These are phyloP conservation scores for Viola pubescens DNA, from an alignment of 441 rosid genomes.

Conservation along the genomic window DNA sequence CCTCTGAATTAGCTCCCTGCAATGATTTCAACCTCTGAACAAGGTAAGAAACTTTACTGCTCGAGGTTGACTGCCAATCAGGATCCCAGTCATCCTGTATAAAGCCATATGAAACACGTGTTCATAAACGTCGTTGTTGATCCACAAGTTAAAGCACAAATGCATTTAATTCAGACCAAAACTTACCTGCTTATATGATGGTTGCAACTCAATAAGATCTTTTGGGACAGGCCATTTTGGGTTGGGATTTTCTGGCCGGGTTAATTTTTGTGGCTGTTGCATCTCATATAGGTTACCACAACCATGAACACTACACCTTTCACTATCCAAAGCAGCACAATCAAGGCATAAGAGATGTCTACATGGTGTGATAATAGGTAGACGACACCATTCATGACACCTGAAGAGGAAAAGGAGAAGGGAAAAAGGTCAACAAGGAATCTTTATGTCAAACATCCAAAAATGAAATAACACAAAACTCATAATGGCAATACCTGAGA, in stretches of 20 bases:
- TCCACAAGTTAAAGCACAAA: not conserved
- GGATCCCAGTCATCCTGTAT: slow-evolving; percentile 93
- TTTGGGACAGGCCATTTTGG: slow-evolving; percentile 96
- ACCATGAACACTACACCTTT: slow-evolving; percentile 64
- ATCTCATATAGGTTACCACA: slow-evolving; percentile 76
- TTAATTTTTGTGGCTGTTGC: slow-evolving; percentile 70
- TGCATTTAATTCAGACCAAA: not conserved
- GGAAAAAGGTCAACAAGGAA: not conserved
- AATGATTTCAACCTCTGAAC: slow-evolving; percentile 60
- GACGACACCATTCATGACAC: slow-evolving; percentile 95
- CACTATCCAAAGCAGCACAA: slow-evolving; percentile 72
- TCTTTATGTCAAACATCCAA: slow-evolving; percentile 4
- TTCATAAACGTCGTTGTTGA: not conserved
- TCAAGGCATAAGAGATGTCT: slow-evolving; percentile 82
- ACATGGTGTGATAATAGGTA: slow-evolving; percentile 88
- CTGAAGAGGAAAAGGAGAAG: slow-evolving; percentile 29
- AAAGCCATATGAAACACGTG: slow-evolving; percentile 17
- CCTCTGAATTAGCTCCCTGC: slow-evolving; percentile 39
- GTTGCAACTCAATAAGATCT: slow-evolving; percentile 95
- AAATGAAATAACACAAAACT: not conserved
- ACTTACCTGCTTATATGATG: slow-evolving; percentile 85
- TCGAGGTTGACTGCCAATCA: slow-evolving; percentile 93
- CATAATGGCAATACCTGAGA: slow-evolving; percentile 42
- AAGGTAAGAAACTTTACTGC: slow-evolving; percentile 87
- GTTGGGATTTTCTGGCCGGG: slow-evolving; percentile 88